Evolutionary conservation across 345 rosid species (phyloP).

Genomic region (Citrus unshiu): DNA sequence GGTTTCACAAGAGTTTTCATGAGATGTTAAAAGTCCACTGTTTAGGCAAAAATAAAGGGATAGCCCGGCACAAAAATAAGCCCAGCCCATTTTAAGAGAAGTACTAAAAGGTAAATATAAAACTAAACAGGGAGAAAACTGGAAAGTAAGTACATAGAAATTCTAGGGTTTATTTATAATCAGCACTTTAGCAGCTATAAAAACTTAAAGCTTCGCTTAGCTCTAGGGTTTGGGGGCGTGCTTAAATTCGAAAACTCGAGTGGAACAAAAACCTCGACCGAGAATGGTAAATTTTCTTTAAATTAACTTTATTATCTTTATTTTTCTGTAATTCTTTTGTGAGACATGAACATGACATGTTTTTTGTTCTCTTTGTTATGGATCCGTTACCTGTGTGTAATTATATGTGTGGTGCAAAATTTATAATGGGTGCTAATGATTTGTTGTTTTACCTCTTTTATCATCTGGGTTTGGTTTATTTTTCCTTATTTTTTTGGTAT

Average conservation of each 20-base stretch:
- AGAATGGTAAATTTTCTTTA: neutral
- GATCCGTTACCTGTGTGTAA: neutral
- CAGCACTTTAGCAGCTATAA: neutral
- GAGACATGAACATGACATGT: neutral
- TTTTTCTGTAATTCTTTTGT: neutral
- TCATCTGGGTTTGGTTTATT: neutral
- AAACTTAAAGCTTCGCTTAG: neutral
- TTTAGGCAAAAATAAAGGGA: no score
- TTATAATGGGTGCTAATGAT: neutral
- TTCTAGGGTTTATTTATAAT: conserved; percentile 4
- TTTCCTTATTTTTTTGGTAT: neutral
- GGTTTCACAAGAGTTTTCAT: no score
- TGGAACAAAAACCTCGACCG: neutral
- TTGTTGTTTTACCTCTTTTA: neutral
- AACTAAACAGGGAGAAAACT: neutral
- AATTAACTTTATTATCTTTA: neutral
- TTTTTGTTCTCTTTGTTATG: neutral
- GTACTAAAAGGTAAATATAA: neutral
- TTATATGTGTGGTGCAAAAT: neutral
- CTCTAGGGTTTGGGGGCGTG: neutral
- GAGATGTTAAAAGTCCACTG: no score
- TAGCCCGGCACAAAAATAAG: neutral
- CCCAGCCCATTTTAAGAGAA: neutral
- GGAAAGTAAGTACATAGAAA: neutral
- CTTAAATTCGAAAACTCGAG: neutral